These are phyloP conservation scores for Diutina sp. DNA, from an alignment of 1,139 yeast genomes.

Conservation along the genomic window DNA sequence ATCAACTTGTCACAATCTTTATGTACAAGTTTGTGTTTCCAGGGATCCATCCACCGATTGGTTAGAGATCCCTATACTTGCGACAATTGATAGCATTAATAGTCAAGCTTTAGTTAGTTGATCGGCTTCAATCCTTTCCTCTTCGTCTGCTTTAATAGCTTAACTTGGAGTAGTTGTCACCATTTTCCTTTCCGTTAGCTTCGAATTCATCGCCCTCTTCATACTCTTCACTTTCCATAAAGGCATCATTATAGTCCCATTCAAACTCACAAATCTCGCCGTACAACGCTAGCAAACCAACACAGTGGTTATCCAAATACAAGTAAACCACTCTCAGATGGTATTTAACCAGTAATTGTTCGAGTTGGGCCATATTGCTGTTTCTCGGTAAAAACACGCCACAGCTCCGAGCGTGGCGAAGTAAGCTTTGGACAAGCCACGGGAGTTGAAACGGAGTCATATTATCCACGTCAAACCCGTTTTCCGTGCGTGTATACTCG, in stretches of 20 bases:
- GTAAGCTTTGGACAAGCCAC: slow-evolving; percentile 28
- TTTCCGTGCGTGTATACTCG: slow-evolving; percentile 26
- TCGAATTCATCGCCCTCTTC: not conserved
- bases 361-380: slow-evolving; percentile 44
- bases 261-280: not conserved
- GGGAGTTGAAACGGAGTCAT: slow-evolving; percentile 40
- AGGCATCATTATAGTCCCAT: not conserved
- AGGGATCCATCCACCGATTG: no score
- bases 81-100: no score
- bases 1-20: no score
- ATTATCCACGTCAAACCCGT: slow-evolving; percentile 8
- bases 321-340: slow-evolving; percentile 30
- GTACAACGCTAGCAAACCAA: slow-evolving; percentile 36
- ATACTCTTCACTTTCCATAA: not conserved
- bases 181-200: not conserved
- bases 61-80: no score
- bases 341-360: not conserved
- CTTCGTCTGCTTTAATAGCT: no score
- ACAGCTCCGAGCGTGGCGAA: slow-evolving; percentile 35
- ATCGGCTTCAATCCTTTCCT: no score
- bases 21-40: no score
- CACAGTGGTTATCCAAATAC: slow-evolving; percentile 26
- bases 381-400: slow-evolving; percentile 71
- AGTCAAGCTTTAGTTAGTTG: no score
- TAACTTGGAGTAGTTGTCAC: not conserved